phyloP scores from a whole-genome alignment of 108 stramenopile genomes.

The Cyclostephanos tholiformis region DNA sequence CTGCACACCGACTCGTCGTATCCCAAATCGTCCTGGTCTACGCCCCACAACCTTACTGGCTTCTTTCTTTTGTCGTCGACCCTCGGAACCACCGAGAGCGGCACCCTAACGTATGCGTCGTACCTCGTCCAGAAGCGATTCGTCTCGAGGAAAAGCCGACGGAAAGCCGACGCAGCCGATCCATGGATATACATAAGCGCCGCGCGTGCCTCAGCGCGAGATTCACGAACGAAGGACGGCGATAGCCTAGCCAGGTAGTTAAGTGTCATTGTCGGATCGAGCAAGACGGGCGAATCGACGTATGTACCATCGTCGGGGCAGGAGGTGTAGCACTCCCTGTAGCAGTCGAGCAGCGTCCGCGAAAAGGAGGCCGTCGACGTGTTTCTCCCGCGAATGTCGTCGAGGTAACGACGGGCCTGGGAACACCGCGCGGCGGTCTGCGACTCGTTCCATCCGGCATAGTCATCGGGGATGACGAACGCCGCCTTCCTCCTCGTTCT shows the following conservation, averaged over 20 bases:
- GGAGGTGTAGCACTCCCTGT: constrained; percentile 45
- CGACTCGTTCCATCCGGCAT: constrained; percentile 41
- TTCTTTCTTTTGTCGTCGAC: constrained; percentile 14
- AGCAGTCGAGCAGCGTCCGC: constrained; percentile 67
- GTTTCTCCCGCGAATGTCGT: constrained; percentile 24
- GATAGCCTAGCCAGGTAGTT: constrained; percentile 83
- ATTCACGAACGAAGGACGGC: constrained; percentile 63
- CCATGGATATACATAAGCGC: constrained; percentile 34
- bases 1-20: constrained; percentile 60
- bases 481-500: constrained; percentile 45
- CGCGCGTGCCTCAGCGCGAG: constrained; percentile 61
- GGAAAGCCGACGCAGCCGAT: constrained; percentile 51
- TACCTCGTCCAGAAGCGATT: constrained; percentile 78
- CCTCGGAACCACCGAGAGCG: constrained; percentile 47
- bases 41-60: constrained; percentile 38
- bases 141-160: constrained; percentile 61
- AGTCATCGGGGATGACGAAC: constrained; percentile 65
- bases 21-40: constrained; percentile 49
- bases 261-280: constrained; percentile 81
- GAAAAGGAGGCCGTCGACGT: constrained; percentile 8
- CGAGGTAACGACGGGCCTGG: constrained; percentile 58
- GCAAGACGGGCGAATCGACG: constrained; percentile 61
- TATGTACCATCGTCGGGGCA: constrained; percentile 19
- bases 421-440: constrained; percentile 57
- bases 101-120: constrained; percentile 74